These are phyloP conservation scores for Plantago elongata DNA, from an alignment of 257 asterid species.

Conservation along the genomic window DNA sequence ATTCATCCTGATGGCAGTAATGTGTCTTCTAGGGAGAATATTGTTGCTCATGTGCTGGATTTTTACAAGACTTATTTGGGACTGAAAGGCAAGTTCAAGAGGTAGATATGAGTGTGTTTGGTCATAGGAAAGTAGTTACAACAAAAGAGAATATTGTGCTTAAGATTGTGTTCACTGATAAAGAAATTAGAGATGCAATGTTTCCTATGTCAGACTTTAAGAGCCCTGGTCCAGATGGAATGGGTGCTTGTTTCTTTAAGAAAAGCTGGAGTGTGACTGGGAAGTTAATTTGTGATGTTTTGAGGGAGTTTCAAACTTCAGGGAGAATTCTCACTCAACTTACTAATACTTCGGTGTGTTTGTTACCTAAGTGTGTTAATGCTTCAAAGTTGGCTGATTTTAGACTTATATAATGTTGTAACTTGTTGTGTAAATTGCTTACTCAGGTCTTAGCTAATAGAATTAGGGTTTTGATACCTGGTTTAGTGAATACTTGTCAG, in stretches of 20 bases:
- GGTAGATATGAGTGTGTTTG: not conserved
- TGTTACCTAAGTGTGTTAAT: not conserved
- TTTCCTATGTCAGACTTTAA: not conserved
- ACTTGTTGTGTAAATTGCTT: too few relatives aligned
- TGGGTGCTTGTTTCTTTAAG: not conserved
- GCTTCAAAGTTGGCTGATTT: not conserved
- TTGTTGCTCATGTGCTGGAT: not conserved
- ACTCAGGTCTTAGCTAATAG: not conserved
- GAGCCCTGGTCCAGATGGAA: not conserved
- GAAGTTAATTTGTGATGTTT: not conserved
- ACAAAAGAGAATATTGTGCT: not conserved
- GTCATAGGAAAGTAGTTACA: too few relatives aligned
- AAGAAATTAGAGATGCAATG: not conserved
- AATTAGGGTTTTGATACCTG: not conserved
- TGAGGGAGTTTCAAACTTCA: not conserved
- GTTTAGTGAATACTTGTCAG: not conserved
- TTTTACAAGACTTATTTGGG: not conserved
- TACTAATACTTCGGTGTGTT: not conserved
- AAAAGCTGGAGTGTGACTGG: not conserved
- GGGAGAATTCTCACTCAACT: not conserved
- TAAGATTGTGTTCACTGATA: not conserved
- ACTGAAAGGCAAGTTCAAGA: not conserved
- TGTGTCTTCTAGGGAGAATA: not conserved
- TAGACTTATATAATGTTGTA: not conserved
- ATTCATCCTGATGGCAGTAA: not conserved